Conservation (phyloP, 108 stramenopile genomes). For the Skeletonema menzelii region DNA sequence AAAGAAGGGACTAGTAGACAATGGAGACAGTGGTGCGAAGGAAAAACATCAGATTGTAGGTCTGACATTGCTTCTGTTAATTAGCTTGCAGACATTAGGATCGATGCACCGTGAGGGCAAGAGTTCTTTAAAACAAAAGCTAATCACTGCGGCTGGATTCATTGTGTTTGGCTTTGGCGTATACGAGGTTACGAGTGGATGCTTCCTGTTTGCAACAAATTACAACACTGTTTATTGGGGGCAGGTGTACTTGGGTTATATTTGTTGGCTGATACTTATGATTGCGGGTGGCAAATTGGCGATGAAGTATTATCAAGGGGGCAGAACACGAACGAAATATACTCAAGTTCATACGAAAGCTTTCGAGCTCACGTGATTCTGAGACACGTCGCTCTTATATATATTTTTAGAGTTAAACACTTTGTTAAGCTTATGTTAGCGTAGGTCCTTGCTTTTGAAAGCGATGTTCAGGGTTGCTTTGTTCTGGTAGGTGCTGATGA, state of each 20-base stretch:
- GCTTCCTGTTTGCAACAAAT: not conserved
- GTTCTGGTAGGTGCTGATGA: constrained; percentile 11
- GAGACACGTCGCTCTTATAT: not conserved
- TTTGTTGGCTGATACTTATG: not conserved
- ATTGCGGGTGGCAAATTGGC: not conserved
- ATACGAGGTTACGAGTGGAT: not conserved
- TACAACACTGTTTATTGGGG: not conserved
- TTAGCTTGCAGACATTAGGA: not conserved
- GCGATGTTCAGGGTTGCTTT: not conserved
- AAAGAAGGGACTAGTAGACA: not conserved
- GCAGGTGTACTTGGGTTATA: not conserved
- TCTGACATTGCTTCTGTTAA: not conserved
- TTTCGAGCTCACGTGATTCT: not conserved
- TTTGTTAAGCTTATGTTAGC: too few species aligned
- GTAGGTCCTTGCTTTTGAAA: not conserved
- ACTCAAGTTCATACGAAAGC: not conserved
- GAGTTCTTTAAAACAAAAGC: not conserved
- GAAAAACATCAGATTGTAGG: not conserved
- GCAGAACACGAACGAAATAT: not conserved
- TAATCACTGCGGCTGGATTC: not conserved
- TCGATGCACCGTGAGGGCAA: not conserved
- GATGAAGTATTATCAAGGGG: not conserved
- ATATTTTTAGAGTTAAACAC: too few species aligned
- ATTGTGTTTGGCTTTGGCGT: not conserved
- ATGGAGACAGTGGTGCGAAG: not conserved